A percentile compares a stretch with the other conserved stretches of the same genome.
These are phyloP conservation scores for Cutaneotrichosporon cavernicola DNA, from an alignment of 1,284 basidiomycete species.

Conservation along the genomic window DNA sequence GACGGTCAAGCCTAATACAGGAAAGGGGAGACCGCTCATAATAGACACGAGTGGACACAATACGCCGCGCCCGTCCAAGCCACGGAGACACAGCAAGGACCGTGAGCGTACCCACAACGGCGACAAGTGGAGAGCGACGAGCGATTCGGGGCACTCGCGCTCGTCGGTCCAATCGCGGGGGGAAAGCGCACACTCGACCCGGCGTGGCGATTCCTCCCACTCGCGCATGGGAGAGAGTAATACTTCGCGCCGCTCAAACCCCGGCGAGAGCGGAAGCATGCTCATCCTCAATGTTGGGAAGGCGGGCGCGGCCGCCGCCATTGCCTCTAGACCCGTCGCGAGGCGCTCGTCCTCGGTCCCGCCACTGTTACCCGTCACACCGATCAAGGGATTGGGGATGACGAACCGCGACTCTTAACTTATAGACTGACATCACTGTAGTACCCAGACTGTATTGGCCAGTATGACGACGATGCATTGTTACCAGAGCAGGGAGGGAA, in stretches of 20 bases:
- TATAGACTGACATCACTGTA: not conserved
- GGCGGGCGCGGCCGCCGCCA: not conserved
- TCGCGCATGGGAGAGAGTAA: not conserved
- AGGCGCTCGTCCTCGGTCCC: not conserved
- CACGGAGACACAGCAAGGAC: not conserved
- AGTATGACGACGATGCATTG: no score
- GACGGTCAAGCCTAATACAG: not conserved
- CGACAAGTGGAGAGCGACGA: not conserved
- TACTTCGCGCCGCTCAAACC: not conserved
- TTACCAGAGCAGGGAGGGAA: no score
- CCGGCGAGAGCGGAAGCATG: not conserved
- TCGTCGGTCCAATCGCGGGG: not conserved
- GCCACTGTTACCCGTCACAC: not conserved
- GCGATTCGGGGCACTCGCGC: not conserved
- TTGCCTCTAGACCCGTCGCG: not conserved
- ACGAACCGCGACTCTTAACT: not conserved
- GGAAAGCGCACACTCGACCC: not conserved
- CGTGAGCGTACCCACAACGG: not conserved
- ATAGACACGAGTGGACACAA: slow-evolving; percentile 3
- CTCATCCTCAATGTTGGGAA: slow-evolving; percentile 1
- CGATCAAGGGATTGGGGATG: not conserved
- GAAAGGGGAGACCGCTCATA: not conserved
- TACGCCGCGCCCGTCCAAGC: slow-evolving; percentile 4
- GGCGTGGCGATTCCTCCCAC: not conserved
- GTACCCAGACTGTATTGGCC: no score